Evolutionary conservation across 345 rosid genomes (phyloP), one percentile per base, ranked within the genome.

Genomic region (Linum usitatissimum): DNA sequence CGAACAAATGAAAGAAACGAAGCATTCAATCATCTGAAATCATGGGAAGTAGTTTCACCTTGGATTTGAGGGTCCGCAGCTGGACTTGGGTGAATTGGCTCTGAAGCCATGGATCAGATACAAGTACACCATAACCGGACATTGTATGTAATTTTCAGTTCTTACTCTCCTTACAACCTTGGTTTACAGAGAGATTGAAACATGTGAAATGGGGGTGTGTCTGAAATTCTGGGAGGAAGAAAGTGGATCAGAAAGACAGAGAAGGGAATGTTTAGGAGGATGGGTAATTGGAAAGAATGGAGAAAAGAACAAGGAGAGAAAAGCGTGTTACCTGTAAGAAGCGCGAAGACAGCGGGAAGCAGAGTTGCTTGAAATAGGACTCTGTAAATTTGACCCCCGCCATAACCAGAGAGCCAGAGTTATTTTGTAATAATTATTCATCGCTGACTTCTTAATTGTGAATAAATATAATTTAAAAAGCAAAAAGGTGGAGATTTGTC

Each of bases 41-140:
- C 17, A 45, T 45, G 51, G 30, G 12, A 12, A 1, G 53, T 7
- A n/a, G 20, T 73, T 23, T 23, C 62, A 89, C 98, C 91, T 83
- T 84, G 59, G 99, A 86, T 79, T 94, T 94, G 54, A 94, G 96
- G 53, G 92, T 81, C 13, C 97, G 97, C 17, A 90, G 79, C 75
- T 94, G 95, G n/a, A 94, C 99, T 79, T 93, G 99, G 59, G 99
- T 93, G 86, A 93, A 93, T 73, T 93, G 96, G 75, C 99, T 81
- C 57, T 93, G 99, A 64, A 93, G 87, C 97, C 87, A 81, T 72
- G 86, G 90, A 90, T 93, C 99, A 74, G 97, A 87, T 66, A 93
- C 96, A 60, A 84, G 65, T 30, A 93, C 93, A 59, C 99, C 99
- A 77, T 81, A 93, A 79, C 87, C 77, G 69, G 99, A 79, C 99